Conservation (phyloP, 352 stramenopile species). For the Thalassiosira livingstoniorum region DNA sequence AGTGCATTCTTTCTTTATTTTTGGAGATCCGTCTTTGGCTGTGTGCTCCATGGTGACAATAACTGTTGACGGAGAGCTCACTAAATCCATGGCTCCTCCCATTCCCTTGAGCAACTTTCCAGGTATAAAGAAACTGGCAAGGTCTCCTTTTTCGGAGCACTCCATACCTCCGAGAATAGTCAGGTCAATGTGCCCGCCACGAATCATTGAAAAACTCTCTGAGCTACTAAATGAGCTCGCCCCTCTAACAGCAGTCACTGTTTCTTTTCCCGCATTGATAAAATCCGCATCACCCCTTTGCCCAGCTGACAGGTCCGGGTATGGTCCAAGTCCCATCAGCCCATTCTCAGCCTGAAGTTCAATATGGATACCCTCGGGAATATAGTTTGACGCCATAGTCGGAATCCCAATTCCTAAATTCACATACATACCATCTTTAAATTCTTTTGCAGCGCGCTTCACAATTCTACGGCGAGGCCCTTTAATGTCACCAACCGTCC, state of each 20-base stretch:
- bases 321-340: conserved; percentile 91
- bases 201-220: conserved; percentile 97
- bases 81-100: conserved; percentile 97
- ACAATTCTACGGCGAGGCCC: conserved; percentile 91
- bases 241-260: conserved; percentile 92
- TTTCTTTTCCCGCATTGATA: conserved; percentile 98
- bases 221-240: conserved; percentile 94
- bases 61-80: conserved; percentile 90
- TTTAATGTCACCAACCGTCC: conserved; percentile 68
- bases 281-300: conserved; percentile 93
- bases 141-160: conserved; percentile 92
- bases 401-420: conserved; percentile 96
- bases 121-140: conserved; percentile 92
- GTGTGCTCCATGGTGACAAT: conserved; percentile 98
- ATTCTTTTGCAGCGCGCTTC: conserved; percentile 89
- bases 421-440: conserved; percentile 96
- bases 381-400: conserved; percentile 94
- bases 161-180: conserved; percentile 96
- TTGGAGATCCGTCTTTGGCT: conserved; percentile 92
- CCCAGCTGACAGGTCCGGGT: conserved; percentile 89
- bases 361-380: conserved; percentile 93
- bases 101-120: conserved; percentile 98
- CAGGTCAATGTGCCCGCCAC: conserved; percentile 94
- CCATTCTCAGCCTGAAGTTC: conserved; percentile 97
- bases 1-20: conserved; percentile 93